Conservation (phyloP, 208 protist genomes). For the Hexamita inflata region DNA sequence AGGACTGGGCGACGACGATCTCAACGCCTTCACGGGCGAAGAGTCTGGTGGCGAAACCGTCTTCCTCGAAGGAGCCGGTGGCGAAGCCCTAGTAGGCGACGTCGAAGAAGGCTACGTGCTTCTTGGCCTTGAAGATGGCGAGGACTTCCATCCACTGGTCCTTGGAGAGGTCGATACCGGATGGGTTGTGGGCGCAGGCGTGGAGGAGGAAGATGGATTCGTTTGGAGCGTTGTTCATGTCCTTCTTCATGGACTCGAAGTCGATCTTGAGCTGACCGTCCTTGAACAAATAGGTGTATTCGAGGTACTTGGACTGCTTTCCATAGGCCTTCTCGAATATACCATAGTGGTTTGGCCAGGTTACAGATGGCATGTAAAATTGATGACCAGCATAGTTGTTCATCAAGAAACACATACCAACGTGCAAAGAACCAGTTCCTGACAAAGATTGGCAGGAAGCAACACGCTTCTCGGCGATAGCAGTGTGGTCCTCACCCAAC, state of each 20-base stretch:
- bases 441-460: conserved; percentile 60
- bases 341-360: conserved; percentile 40
- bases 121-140: conserved; percentile 10
- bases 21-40: conserved; percentile 7
- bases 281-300: conserved; percentile 50
- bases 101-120: conserved; percentile 32
- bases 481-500: conserved; percentile 38
- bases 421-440: conserved; percentile 63
- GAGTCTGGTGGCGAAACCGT: conserved; percentile 30
- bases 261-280: conserved; percentile 46
- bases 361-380: conserved; percentile 58
- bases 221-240: conserved; percentile 28
- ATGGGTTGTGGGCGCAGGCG: conserved; percentile 37
- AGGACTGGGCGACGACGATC: conserved; percentile 26
- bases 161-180: conserved; percentile 31
- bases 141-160: conserved; percentile 31
- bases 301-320: conserved; percentile 37
- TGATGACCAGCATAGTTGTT: conserved; percentile 42
- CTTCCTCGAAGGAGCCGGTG: conserved; percentile 40
- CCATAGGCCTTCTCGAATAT: conserved; percentile 38
- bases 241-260: conserved; percentile 48
- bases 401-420: conserved; percentile 56
- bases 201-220: conserved; percentile 33
- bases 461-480: not conserved
- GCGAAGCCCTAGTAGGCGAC: conserved; percentile 43